phyloP scores from a whole-genome alignment of 2,329 filamentous ascomycete genomes.

The Sclerotinia borealis region DNA sequence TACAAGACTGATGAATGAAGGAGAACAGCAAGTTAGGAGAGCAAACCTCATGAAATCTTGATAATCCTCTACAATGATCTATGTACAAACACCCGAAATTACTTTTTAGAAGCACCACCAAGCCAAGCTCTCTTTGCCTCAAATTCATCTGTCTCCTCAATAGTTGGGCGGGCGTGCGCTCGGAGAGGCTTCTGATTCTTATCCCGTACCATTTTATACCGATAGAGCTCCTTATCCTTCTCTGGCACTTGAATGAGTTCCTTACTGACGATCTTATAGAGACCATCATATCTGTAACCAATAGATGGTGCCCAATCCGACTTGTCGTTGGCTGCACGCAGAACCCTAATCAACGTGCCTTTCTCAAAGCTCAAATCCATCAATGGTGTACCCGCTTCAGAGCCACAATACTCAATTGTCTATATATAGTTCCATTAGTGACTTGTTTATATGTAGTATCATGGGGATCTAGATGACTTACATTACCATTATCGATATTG shows the following conservation, averaged over 20 bases:
- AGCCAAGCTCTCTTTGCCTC: no score
- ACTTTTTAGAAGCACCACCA: accelerated
- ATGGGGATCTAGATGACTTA: slow-evolving; percentile 11
- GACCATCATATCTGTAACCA: slow-evolving; percentile 52
- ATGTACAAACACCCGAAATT: no score
- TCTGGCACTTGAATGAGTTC: not conserved
- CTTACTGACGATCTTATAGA: slow-evolving; percentile 41
- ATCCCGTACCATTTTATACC: not conserved
- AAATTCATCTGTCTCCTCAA: not conserved
- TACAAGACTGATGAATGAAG: not conserved
- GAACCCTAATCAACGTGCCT: slow-evolving; percentile 42
- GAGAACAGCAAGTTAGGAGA: not conserved
- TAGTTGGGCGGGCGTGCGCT: not conserved
- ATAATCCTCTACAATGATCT: not conserved
- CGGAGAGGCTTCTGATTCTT: not conserved
- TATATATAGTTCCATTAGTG: slow-evolving; percentile 25
- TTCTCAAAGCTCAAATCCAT: slow-evolving; percentile 34
- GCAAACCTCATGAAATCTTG: not conserved
- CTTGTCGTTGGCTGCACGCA: slow-evolving; percentile 39
- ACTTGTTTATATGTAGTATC: not conserved
- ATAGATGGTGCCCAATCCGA: slow-evolving; percentile 38
- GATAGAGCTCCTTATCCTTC: no score
- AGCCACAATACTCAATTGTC: slow-evolving; percentile 45
- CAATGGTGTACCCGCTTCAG: slow-evolving; percentile 42
- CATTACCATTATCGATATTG: slow-evolving; percentile 42